These are phyloP conservation scores for Coemansia sp. DNA, from an alignment of 192 early-diverging fungal species.

Conservation along the genomic window DNA sequence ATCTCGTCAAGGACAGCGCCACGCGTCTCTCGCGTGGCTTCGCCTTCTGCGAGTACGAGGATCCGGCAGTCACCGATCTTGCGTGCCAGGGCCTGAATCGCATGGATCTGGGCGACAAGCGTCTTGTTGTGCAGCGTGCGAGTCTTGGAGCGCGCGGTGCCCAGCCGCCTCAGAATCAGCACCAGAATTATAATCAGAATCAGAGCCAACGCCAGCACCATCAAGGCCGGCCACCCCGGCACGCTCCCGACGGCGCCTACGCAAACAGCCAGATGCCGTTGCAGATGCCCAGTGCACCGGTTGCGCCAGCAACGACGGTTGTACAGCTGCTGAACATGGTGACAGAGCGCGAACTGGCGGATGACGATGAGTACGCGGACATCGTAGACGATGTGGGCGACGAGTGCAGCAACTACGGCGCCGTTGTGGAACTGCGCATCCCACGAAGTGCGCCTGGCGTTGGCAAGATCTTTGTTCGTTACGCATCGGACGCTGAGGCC, in stretches of 20 bases:
- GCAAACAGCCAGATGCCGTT: conserved; percentile 8
- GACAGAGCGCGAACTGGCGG: conserved; percentile 74
- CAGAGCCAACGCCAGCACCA: conserved; percentile 31
- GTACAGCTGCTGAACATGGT: conserved; percentile 97
- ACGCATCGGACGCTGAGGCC: conserved; percentile 59
- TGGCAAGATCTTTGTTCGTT: conserved; percentile 94
- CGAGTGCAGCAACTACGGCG: conserved; percentile 87
- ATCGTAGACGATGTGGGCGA: conserved; percentile 88
- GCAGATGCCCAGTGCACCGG: conserved; percentile 35
- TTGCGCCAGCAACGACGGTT: conserved; percentile 80
- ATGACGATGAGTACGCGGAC: conserved; percentile 87
- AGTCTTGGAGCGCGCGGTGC: conserved; percentile 72
- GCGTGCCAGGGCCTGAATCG: conserved; percentile 95
- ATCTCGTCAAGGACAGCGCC: conserved; percentile 83
- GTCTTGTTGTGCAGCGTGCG: conserved; percentile 92
- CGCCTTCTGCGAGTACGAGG: conserved; percentile 95
- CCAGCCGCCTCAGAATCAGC: conserved; percentile 7
- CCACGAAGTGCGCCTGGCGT: conserved; percentile 80
- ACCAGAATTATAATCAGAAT: neutral
- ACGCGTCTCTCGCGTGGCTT: conserved; percentile 83
- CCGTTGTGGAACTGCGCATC: conserved; percentile 77
- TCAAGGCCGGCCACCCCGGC: conserved; percentile 6
- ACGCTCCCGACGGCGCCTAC: neutral
- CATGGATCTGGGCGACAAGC: conserved; percentile 92
- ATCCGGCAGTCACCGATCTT: conserved; percentile 85